Conservation (phyloP, 352 stramenopile genomes). For the Pythium aquatile region DNA sequence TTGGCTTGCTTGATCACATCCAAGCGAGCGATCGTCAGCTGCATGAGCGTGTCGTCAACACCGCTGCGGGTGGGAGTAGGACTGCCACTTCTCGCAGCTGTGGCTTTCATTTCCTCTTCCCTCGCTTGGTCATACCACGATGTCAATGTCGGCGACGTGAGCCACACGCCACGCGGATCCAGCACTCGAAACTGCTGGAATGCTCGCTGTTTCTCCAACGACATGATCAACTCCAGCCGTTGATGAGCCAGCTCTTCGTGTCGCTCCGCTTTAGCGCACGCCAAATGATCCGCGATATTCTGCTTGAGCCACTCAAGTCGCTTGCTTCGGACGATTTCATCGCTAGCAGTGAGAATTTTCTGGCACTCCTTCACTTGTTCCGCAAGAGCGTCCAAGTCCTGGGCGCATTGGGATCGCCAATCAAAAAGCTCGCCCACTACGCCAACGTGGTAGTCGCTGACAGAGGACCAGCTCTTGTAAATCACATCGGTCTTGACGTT, state of each 20-base stretch:
- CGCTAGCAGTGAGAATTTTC: constrained; percentile 8
- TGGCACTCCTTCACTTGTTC: constrained; percentile 23
- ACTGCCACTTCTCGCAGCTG: not conserved
- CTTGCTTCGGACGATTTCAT: constrained; percentile 12
- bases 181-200: constrained; percentile 29
- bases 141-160: constrained; percentile 11
- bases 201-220: constrained; percentile 28
- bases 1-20: constrained; percentile 45
- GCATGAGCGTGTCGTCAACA: constrained; percentile 34
- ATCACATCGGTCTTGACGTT: constrained; percentile 41
- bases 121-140: constrained; percentile 5
- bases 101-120: not conserved
- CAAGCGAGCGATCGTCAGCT: constrained; percentile 39
- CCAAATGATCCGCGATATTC: constrained; percentile 29
- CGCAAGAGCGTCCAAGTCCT: constrained; percentile 29
- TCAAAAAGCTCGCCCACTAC: constrained; percentile 33
- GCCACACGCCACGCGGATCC: constrained; percentile 29
- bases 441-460: constrained; percentile 35
- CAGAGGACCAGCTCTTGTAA: constrained; percentile 34
- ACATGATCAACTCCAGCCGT: constrained; percentile 22
- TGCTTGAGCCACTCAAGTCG: constrained; percentile 29
- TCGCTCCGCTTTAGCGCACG: constrained; percentile 24
- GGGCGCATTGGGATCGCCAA: constrained; percentile 23
- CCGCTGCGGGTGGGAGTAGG: not conserved
- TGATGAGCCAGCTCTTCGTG: constrained; percentile 31